Evolutionary conservation across 495 filamentous ascomycete genomes (phyloP).

Genomic region (Talaromyces ruber): DNA sequence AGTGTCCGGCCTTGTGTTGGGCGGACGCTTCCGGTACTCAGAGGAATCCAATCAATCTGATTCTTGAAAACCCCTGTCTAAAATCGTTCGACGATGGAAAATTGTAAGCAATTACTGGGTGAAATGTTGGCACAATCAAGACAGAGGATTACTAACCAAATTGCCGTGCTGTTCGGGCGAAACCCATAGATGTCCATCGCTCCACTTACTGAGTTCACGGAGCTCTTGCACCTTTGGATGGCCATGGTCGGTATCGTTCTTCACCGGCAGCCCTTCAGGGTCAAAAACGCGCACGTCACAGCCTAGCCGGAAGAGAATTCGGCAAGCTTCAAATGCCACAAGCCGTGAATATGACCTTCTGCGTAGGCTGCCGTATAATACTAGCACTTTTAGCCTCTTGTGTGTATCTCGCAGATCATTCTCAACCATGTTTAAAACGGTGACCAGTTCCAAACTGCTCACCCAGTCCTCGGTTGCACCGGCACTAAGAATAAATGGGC

Average conservation of each 20-base stretch:
- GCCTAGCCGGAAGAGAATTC: conserved; percentile 58
- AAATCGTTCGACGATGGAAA: too few relatives aligned
- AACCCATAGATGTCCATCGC: conserved; percentile 62
- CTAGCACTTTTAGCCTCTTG: conserved; percentile 50
- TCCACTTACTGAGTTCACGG: conserved; percentile 54
- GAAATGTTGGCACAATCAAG: too few relatives aligned
- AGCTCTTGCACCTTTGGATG: conserved; percentile 62
- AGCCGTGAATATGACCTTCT: conserved; percentile 53
- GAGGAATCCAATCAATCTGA: conserved; percentile 69
- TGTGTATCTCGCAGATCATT: conserved; percentile 29
- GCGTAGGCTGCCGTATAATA: conserved; percentile 56
- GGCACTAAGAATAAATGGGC: conserved; percentile 44
- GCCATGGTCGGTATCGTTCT: conserved; percentile 48
- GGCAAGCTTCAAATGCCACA: conserved; percentile 50
- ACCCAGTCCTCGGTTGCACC: conserved; percentile 50
- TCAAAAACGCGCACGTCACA: conserved; percentile 62
- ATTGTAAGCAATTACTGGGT: too few relatives aligned
- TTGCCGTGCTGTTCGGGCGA: conserved; percentile 66
- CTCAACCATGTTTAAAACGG: conserved; percentile 42
- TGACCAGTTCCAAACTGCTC: conserved; percentile 45
- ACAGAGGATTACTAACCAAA: conserved; percentile 45
- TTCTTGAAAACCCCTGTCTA: conserved; percentile 67
- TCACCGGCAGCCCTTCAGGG: conserved; percentile 51
- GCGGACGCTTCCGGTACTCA: conserved; percentile 52
- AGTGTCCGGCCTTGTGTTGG: conserved; percentile 64